Base-by-base conservation (phyloP, 78 protist genomes). In the Capsaspora owczarzaki region DNA sequence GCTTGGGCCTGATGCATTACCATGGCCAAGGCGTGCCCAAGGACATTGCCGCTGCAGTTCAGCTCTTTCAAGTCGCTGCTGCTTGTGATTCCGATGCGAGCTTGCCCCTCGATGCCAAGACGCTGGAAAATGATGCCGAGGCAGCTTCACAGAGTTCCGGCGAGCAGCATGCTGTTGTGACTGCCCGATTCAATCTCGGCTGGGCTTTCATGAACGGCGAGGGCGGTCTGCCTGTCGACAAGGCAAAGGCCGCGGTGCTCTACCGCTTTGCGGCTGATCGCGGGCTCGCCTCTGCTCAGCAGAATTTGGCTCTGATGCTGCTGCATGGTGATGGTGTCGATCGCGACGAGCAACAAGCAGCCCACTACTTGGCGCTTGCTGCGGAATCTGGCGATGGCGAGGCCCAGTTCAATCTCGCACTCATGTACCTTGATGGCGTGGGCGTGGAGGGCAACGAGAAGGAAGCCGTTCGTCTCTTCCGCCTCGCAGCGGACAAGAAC, bases 131-230 rank as follows among this genome's bases (percentile, higher is more conserved):
- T 40, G 29, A 40, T n/a, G 42, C 44, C 19, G 44, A 69, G 44
- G 51, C 19, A 25, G 43, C 74, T 69, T 16, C n/a, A n/a, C n/a
- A n/a, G n/a, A n/a, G n/a, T n/a, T n/a, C n/a, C n/a, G 74, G 40
- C 51, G 41, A 2, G 44, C 12, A 20, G 20, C 12, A 40, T 12
- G 74, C 74, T 2, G 41, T n/a, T n/a, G n/a, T n/a, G n/a, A n/a
- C 19, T 22, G 77, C 77, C 77, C 22, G 1, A 33, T 31, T 44
- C 29, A 72, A 72, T 14, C 77, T 72, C 43, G 77, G 77, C n/a
- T 8, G 4, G 61, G 38, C 12, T 25, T 72, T 42, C 77, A n/a
- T 10, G 38, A 20, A 44, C 77, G 77, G 77, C 35, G 35, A 42
- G 10, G 77, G 77, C 35, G 77, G 38, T 4, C 29, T 4, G 35